Conservation (phyloP, 176 grass and related monocot species). For the Leersia perrieri region DNA sequence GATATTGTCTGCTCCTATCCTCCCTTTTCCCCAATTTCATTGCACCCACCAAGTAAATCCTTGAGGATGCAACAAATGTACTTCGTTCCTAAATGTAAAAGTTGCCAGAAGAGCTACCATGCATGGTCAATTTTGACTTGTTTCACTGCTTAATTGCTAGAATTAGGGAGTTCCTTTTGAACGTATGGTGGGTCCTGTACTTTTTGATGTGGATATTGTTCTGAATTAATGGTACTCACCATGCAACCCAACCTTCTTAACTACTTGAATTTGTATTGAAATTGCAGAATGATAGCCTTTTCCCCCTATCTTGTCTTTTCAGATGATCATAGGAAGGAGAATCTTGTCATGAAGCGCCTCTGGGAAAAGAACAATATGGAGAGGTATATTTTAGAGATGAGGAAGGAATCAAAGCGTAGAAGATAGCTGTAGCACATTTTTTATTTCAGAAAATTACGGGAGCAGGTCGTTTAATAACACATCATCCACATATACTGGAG, state of each 20-base stretch:
- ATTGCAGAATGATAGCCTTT: not conserved
- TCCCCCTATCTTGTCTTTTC: constrained; percentile 16
- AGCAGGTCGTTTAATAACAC: constrained; percentile 3
- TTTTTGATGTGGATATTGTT: not conserved
- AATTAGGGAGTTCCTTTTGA: not conserved
- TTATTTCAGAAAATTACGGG: not conserved
- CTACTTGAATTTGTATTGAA: not conserved
- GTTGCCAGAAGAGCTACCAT: not conserved
- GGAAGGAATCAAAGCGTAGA: constrained; percentile 80
- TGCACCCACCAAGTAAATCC: too few relatives aligned
- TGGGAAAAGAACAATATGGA: constrained; percentile 91
- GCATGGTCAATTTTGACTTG: constrained; percentile 1
- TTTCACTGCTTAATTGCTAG: not conserved
- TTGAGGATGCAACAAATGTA: too few relatives aligned
- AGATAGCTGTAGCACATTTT: constrained; percentile 38
- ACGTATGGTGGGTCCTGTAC: not conserved
- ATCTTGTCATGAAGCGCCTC: constrained; percentile 65
- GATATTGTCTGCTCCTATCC: not conserved
- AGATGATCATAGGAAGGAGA: constrained; percentile 69
- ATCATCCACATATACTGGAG: not conserved
- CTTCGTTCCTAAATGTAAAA: not conserved
- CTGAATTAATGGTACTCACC: not conserved
- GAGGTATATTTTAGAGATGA: constrained; percentile 56
- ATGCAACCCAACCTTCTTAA: not conserved
- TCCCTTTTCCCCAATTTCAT: not conserved